A percentile compares a stretch with the other conserved stretches of the same genome.
Evolutionary conservation across 768 basidiomycete genomes (phyloP).

Genomic region (Boletus rubescentipes): DNA sequence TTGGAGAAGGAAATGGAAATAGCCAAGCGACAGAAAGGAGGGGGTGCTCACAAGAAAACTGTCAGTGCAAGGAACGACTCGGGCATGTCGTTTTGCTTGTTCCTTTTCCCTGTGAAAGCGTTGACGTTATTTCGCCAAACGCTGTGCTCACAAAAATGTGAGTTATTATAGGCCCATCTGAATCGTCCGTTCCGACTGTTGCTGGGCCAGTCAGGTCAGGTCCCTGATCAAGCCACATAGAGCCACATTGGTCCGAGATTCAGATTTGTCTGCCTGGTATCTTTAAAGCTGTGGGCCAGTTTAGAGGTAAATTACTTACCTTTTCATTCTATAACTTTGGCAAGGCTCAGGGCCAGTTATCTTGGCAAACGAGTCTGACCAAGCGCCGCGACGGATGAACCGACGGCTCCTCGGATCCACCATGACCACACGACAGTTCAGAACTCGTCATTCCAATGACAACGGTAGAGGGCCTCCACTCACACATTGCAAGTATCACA

Average conservation of each 20-base stretch:
- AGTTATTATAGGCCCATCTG: too few relatives aligned
- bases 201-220: background rate
- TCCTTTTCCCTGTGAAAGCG: conserved; percentile 3
- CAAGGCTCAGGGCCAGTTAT: too few relatives aligned
- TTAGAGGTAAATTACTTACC: too few relatives aligned
- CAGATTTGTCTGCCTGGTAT: background rate
- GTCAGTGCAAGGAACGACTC: conserved; percentile 9
- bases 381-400: background rate
- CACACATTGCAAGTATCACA: conserved; percentile 27
- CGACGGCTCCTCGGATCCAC: background rate
- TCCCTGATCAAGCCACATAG: background rate
- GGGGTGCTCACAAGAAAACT: background rate
- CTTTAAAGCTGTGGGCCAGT: background rate
- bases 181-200: background rate
- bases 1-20: background rate
- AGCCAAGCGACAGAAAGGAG: conserved; percentile 6
- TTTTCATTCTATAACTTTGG: too few relatives aligned
- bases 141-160: background rate
- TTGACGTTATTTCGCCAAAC: conserved; percentile 17
- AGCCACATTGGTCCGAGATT: conserved; percentile 12
- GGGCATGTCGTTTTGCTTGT: background rate
- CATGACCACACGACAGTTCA: conserved; percentile 15
- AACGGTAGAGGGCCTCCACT: conserved; percentile 10
- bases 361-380: background rate
- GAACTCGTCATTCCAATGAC: background rate